These are phyloP conservation scores for Pezicula carpinea DNA, from an alignment of 2,329 filamentous ascomycete species.

Conservation along the genomic window DNA sequence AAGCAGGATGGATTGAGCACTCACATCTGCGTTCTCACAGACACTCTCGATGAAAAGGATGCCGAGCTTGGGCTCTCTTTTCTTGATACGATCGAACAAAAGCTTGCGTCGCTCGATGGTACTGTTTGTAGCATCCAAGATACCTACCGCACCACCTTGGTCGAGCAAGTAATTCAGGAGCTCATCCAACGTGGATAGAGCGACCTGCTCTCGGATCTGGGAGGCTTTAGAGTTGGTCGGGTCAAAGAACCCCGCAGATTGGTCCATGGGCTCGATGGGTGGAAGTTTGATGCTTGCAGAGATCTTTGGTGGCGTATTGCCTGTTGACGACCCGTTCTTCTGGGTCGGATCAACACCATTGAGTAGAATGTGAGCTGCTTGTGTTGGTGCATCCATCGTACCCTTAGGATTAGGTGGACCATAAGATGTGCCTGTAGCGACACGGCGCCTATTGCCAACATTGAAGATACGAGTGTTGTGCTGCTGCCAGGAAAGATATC, in stretches of 20 bases:
- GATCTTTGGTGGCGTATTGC: not conserved
- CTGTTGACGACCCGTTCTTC: slow-evolving; percentile 1
- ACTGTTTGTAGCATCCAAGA: slow-evolving; percentile 96
- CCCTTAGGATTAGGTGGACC: slow-evolving; percentile 16
- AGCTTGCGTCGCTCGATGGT: slow-evolving; percentile 80
- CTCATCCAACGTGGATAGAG: slow-evolving; percentile 88
- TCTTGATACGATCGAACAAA: slow-evolving; percentile 77
- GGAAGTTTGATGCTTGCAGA: slow-evolving; percentile 11
- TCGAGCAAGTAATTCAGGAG: slow-evolving; percentile 83
- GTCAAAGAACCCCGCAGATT: slow-evolving; percentile 92
- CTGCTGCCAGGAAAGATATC: slow-evolving; percentile 95
- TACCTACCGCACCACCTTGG: slow-evolving; percentile 82
- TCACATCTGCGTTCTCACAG: slow-evolving; percentile 71
- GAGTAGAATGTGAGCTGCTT: slow-evolving; percentile 53
- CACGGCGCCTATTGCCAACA: slow-evolving; percentile 83
- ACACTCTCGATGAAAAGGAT: slow-evolving; percentile 95
- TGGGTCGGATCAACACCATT: slow-evolving; percentile 38
- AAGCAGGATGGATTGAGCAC: slow-evolving; percentile 12
- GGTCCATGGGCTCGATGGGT: slow-evolving; percentile 60
- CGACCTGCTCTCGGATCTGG: slow-evolving; percentile 83
- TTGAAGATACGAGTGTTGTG: slow-evolving; percentile 97
- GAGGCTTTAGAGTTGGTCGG: slow-evolving; percentile 80
- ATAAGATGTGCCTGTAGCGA: slow-evolving; percentile 58
- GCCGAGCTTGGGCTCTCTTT: slow-evolving; percentile 79
- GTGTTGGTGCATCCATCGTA: slow-evolving; percentile 33